Evolutionary conservation across 352 stramenopile genomes (phyloP), one percentile per base, ranked within the genome.

Genomic region (Pythium dissotocum): DNA sequence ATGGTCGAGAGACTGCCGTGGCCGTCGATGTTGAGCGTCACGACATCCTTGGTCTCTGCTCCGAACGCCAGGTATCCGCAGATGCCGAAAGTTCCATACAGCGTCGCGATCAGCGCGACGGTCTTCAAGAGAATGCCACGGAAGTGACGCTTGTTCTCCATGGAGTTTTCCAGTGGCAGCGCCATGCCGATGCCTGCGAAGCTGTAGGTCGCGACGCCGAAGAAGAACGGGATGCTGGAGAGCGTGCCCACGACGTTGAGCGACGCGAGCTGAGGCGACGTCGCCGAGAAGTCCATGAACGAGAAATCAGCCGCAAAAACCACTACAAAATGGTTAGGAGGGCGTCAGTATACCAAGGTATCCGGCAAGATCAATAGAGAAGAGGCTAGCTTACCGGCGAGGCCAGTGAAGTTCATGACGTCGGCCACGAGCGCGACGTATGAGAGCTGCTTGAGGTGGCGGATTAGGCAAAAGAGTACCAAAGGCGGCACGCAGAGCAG

Each of bases 171-270:
- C 8, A 96, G 70, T 48, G 76, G 80, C 8, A 96, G 71, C 33
- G 92, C 80, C 59, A 96, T 77, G 30, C 83, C 85, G 6, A 93
- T 79, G 42, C 86, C 86, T 57, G 90, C 84, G 57, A 94, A 91
- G 63, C 77, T 90, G 73, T 95, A 96, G 48, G 89, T 83, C 33
- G 84, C 81, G 38, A 96, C 75, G 51, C 77, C 79, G 51, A 89
- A 87, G 36, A 94, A 89, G 69, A 89, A 92, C 28, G 90, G 68
- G 14, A 93, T 68, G 46, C 80, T 85, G 16, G 66, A 59, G 30
- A 77, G 75, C 58, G 82, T 75, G 24, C 85, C 72, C 42, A 67
- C 65, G 63, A 65, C 74, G 67, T 64, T 87, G 74, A 67, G 60
- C 16, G 51, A 49, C 24, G 48, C 65, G 67, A 66, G 49, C 16